These are phyloP conservation scores for Saccharomycopsis vini DNA, from an alignment of 805 yeast genomes.

Conservation along the genomic window DNA sequence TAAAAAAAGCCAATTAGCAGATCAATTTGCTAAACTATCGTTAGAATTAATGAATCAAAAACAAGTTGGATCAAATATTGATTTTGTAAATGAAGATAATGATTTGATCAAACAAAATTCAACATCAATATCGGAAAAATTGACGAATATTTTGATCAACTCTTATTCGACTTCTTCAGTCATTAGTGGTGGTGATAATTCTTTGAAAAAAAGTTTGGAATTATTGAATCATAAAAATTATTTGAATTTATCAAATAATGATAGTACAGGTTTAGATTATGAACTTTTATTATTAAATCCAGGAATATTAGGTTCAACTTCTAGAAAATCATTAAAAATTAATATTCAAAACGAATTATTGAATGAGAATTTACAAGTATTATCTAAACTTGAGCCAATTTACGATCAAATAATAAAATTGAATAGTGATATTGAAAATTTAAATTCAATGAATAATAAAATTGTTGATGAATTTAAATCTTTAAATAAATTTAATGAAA, in stretches of 20 bases:
- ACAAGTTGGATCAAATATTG: not conserved
- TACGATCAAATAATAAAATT: constrained; percentile 19
- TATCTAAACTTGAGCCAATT: constrained; percentile 37
- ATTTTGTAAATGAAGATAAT: too few relatives aligned
- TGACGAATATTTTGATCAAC: constrained; percentile 9
- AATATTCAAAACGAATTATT: constrained; percentile 53
- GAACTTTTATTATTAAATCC: constrained; percentile 19
- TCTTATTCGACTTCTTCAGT: not conserved
- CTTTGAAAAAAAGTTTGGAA: constrained; percentile 5
- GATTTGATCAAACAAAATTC: too few relatives aligned
- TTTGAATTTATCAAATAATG: constrained; percentile 2
- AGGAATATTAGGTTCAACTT: constrained; percentile 45
- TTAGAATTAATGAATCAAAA: constrained; percentile 1
- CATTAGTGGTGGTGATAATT: not conserved
- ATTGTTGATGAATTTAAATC: constrained; percentile 11
- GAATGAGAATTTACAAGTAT: constrained; percentile 42
- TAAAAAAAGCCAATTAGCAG: too few relatives aligned
- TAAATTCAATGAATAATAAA: constrained; percentile 11
- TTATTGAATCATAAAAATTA: constrained; percentile 7
- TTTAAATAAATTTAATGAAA: constrained; percentile 19
- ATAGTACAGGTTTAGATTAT: constrained; percentile 1
- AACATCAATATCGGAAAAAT: constrained; percentile 6
- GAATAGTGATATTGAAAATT: constrained; percentile 5
- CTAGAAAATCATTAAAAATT: constrained; percentile 51
- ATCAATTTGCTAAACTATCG: constrained; percentile 13